phyloP scores from a whole-genome alignment of 2,329 filamentous ascomycete genomes.

The Aureobasidium sp. region DNA sequence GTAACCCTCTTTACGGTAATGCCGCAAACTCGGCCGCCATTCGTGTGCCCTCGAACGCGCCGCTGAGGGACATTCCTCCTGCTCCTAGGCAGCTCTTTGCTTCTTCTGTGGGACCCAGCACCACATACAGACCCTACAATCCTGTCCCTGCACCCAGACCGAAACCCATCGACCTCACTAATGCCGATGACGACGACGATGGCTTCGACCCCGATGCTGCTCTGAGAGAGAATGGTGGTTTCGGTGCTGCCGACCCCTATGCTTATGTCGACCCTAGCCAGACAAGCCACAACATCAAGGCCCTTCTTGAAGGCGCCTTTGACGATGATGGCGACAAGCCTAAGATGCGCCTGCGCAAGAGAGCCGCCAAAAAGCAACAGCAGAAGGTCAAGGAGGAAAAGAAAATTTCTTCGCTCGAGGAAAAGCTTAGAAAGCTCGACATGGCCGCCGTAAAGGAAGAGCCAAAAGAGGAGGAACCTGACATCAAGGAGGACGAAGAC shows the following conservation, averaged over 20 bases:
- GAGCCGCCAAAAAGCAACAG: conserved; percentile 34
- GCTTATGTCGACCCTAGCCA: conserved; percentile 64
- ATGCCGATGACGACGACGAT: conserved; percentile 33
- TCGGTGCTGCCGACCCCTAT: conserved; percentile 49
- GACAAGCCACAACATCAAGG: conserved; percentile 71
- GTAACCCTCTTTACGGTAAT: conserved; percentile 5
- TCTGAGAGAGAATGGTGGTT: conserved; percentile 40
- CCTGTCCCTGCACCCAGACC: conserved; percentile 24
- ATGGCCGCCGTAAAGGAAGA: conserved; percentile 45
- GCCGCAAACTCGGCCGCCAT: conserved; percentile 27
- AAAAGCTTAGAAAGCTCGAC: conserved; percentile 38
- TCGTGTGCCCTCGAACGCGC: conserved; percentile 41
- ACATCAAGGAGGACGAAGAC: conserved; percentile 32
- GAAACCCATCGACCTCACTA: conserved; percentile 45
- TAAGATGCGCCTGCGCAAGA: conserved; percentile 38
- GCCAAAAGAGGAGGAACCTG: conserved; percentile 34
- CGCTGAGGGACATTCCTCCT: conserved; percentile 42
- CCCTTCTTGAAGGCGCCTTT: conserved; percentile 72
- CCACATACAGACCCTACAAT: conserved; percentile 43
- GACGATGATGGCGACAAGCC: conserved; percentile 61
- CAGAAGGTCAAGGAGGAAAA: conserved; percentile 25
- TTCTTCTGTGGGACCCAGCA: conserved; percentile 34
- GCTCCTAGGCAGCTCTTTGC: conserved; percentile 48
- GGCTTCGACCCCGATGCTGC: conserved; percentile 43
- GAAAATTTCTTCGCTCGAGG: conserved; percentile 35